Percentiles rank a stretch among this genome's conserved stretches.
Evolutionary conservation across 257 asterid genomes (phyloP).

Genomic region (Cinchona pubescens): DNA sequence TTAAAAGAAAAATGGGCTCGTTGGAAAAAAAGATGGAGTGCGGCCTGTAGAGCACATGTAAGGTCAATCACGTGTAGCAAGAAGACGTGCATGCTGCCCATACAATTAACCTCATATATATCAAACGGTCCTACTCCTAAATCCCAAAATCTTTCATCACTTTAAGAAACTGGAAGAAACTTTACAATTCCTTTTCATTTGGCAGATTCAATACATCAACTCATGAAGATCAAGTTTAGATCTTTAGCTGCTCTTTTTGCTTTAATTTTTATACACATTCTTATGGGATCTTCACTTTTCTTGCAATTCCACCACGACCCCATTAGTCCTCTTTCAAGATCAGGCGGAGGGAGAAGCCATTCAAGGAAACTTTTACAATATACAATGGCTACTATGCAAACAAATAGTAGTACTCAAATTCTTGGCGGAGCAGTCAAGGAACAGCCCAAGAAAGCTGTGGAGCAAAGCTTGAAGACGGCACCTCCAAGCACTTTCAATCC

Average conservation of each 20-base stretch:
- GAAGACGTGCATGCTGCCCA: conserved; percentile 4
- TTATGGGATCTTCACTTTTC: conserved; percentile 11
- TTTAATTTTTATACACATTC: conserved; percentile 13
- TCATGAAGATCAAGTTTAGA: conserved; percentile 26
- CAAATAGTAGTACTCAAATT: conserved; percentile 1
- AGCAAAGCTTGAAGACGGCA: conserved; percentile 32
- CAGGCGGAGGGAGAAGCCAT: neutral
- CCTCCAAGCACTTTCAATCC: conserved; percentile 30
- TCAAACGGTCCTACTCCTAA: conserved; percentile 3
- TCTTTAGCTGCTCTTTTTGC: conserved; percentile 22
- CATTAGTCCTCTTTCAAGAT: neutral
- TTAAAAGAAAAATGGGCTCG: too few relatives aligned
- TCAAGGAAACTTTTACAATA: conserved; percentile 26
- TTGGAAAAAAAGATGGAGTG: too few relatives aligned
- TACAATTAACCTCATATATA: neutral
- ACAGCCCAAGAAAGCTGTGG: conserved; percentile 43
- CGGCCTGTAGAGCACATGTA: too few relatives aligned
- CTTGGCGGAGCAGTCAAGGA: conserved; percentile 6
- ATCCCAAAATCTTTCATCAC: conserved; percentile 9
- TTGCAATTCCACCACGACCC: conserved; percentile 17
- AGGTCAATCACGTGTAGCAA: conserved; percentile 22
- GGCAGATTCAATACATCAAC: neutral
- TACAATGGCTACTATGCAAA: conserved; percentile 11
- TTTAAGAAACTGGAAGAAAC: neutral
- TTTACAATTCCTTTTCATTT: neutral